Percentiles rank a stretch among this genome's conserved stretches.
Evolutionary conservation across 139 green algal genomes (phyloP).

Genomic region (Pseudopediastrum boryanum): DNA sequence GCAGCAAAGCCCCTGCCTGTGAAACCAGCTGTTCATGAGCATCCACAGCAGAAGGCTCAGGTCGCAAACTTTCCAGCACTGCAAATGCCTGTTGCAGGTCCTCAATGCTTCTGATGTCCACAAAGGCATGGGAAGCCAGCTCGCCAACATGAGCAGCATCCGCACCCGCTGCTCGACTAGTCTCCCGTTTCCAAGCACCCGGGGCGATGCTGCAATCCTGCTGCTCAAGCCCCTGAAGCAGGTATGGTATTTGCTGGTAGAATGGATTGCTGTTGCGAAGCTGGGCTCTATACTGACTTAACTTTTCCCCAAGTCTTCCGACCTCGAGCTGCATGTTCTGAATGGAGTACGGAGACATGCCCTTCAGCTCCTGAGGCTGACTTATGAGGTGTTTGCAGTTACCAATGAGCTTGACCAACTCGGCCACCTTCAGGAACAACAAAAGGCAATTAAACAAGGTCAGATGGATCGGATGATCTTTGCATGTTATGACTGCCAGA

Average conservation of each 20-base stretch:
- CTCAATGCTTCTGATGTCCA: slow-evolving; percentile 12
- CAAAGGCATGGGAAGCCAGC: too few species aligned
- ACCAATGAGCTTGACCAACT: too few species aligned
- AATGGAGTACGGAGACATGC: neutral
- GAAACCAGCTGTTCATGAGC: neutral
- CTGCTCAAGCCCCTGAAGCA: slow-evolving; percentile 1
- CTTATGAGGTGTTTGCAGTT: too few species aligned
- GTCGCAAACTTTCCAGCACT: slow-evolving; percentile 12
- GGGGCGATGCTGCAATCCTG: slow-evolving; percentile 12
- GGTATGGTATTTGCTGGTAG: slow-evolving; percentile 20
- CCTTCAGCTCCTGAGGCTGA: neutral
- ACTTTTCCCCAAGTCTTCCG: neutral
- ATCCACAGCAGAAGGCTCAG: neutral
- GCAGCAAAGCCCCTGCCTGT: slow-evolving; percentile 8
- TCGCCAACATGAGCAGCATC: neutral
- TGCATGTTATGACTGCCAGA: too few species aligned
- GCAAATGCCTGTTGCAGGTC: slow-evolving; percentile 19
- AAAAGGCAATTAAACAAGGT: too few species aligned
- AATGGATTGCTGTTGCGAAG: slow-evolving; percentile 21
- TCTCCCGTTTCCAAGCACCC: neutral
- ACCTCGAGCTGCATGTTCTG: slow-evolving; percentile 15
- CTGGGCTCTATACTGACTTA: neutral
- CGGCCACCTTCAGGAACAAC: too few species aligned
- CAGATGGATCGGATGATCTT: too few species aligned
- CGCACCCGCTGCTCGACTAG: neutral